Evolutionary conservation across 352 stramenopile genomes (phyloP).

Genomic region (Phytophthora kernoviae): DNA sequence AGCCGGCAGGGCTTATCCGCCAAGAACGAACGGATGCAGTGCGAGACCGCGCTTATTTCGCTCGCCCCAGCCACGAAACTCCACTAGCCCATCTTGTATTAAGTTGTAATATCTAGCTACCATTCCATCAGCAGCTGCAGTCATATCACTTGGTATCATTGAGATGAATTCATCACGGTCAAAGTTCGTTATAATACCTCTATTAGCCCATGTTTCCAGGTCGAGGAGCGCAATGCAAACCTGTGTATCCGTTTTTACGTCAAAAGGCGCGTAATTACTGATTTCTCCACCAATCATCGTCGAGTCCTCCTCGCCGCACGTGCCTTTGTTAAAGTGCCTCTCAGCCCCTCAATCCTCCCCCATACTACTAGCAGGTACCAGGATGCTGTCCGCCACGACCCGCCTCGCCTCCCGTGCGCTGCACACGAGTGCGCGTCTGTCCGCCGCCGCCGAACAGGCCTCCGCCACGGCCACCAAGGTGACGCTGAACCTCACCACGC

Average conservation of each 20-base stretch:
- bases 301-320: constrained; percentile 15
- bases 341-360: constrained; percentile 1
- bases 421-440: constrained; percentile 64
- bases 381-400: constrained; percentile 60
- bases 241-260: background rate
- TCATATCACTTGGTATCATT: background rate
- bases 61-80: constrained; percentile 16
- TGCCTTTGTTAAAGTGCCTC: constrained; percentile 25
- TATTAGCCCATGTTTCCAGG: too few species aligned
- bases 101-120: constrained; percentile 44
- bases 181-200: too few species aligned
- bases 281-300: constrained; percentile 8
- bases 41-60: constrained; percentile 5
- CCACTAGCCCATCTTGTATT: constrained; percentile 33
- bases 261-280: constrained; percentile 28
- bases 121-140: constrained; percentile 11
- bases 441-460: constrained; percentile 52
- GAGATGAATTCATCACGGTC: too few species aligned
- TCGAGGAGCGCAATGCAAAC: too few species aligned
- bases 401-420: constrained; percentile 60
- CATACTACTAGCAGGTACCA: background rate
- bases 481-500: constrained; percentile 85
- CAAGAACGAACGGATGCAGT: constrained; percentile 9
- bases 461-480: constrained; percentile 74
- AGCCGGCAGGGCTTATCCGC: constrained; percentile 9